Evolutionary conservation across 148 eudicot genomes (phyloP), one percentile per base, ranked within the genome.

Genomic region (Rhododendron henanense): DNA sequence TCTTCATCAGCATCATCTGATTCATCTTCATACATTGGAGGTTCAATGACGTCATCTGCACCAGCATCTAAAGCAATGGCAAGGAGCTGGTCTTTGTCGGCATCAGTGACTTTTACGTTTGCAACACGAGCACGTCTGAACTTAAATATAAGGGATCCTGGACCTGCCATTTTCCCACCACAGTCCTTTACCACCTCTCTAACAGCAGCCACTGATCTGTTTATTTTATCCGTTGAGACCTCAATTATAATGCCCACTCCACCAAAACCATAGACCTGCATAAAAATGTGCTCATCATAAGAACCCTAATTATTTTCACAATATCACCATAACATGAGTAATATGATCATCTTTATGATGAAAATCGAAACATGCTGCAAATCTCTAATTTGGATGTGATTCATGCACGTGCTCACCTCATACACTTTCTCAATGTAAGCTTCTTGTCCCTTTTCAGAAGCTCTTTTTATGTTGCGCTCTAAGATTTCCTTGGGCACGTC

Each of bases 131-230:
- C 95, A 84, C 98, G 98, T 88, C 75, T 92, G 83, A 97, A 97
- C 85, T 97, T 95, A 86, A 97, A 97, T 91, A 93, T 89, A 87
- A 97, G 96, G 41, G 99, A 95, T 35, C 98, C 99, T 78, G 98
- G 84, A 90, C 95, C 99, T 53, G 99, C 99, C 98, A 97, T 95
- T 88, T 97, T 97, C 45, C 98, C 98, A 85, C 98, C 99, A 85
- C 93, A 92, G 86, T 95, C 93, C 93, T 88, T 97, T 81, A 93
- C 94, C 84, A 93, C 98, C 84, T 92, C 93, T 88, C 99, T 91
- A 76, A 97, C 82, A 83, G 69, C 79, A 61, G 95, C 96, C 88
- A 95, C 94, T 5, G 98, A 90, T 94, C 99, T 93, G 89, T 91
- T 93, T 79, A 93, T 87, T 88, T 96, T 96, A 88, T 96, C 98